Base-by-base conservation (phyloP, 2,329 filamentous ascomycete genomes). In the Fusarium liriodendri region DNA sequence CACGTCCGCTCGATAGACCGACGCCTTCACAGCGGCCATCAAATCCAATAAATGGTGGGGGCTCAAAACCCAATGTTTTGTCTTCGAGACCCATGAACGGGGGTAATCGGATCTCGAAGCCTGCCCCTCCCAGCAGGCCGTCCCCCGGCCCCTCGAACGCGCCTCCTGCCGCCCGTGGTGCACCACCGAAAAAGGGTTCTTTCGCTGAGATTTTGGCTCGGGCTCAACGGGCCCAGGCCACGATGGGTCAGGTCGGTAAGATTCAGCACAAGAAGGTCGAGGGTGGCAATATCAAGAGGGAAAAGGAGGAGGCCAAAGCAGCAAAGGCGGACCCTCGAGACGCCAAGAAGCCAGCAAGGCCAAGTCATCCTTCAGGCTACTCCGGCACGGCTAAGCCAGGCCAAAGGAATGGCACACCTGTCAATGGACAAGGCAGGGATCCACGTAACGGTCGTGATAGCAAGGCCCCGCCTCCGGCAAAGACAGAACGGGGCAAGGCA, bases 211-310 rank as follows among this genome's bases (percentile, higher is more conserved):
- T 95, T 69, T 87, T 95, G 83, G 92, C 92, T 64, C 88, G 92
- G 74, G 94, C 90, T 35, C 91, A 93, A 78, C 89, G 90, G 70
- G 91, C 90, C 14, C 90, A 93, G 77, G 86, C 85, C 42, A 85
- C 84, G 45, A 88, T 90, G 84, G 88, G 85, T n/a, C 88, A 88
- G 75, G 87, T 92, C 27, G 92, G 92, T 64, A 91, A 90, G 76
- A 94, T 95, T 74, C 93, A 94, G 79, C 92, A 95, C 81, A 94
- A 94, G 80, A 87, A 91, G 22, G 88, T 91, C 2, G 92, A 93
- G 75, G 92, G 91, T 77, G 82, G 87, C n/a, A 83, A 87, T 8
- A 86, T 62, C 29, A 77, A 70, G 70, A 71, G 87, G 80, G 87
- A 86, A 69, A 87, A 85, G 74, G 87, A 88, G 55, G 86, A 86